Base-by-base conservation (phyloP, 176 grass and related monocot genomes). In the Stipa capillata region DNA sequence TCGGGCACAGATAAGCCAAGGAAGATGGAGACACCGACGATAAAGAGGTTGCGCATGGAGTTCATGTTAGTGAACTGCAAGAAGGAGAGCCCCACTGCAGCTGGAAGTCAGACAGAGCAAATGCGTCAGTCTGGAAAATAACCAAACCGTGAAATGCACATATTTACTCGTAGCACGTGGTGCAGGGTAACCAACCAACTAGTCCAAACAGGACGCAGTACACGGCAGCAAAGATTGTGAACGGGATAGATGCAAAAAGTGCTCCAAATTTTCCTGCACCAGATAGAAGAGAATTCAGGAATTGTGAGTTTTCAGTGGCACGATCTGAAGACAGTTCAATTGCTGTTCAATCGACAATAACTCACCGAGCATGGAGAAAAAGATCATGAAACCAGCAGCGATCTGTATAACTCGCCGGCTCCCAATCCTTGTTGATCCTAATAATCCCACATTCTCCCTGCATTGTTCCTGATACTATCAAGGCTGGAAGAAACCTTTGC, bases 61-160 rank as follows among this genome's bases (percentile, higher is more conserved):
- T 99, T 99, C 97, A 99, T 96, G 81, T 99, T 99, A 7, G 92
- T 99, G 86, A 99, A 99, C 65, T 99, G 97, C 78, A 99, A 37
- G 85, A 99, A 91, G 65, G 97, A 99, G 45, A 99, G 90, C 44
- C 97, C 97, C 64, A 99, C 84, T 0, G 97, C 97, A 35, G 92
- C 97, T 99, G 85, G 44, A 79, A 74, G 10, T 37, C 45, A 44
- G 55, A 72, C 10, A 54, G 78, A 70, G 24, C 55, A 0, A 59
- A 79, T 3, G 8, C 42, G 47, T 84, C 62, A 92, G 64, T 42
- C 31, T 39, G 41, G n/a, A 54, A 61, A 43, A 56, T 39, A 78
- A 51, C 24, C 39, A 65, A 55, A 44, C 23, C 1, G 20, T 78
- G 34, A 51, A 51, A 44, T 71, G 73, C 3, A 7, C 56, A 25